These are phyloP conservation scores for Elsinoe australis DNA, from an alignment of 2,329 filamentous ascomycete species.

Conservation along the genomic window DNA sequence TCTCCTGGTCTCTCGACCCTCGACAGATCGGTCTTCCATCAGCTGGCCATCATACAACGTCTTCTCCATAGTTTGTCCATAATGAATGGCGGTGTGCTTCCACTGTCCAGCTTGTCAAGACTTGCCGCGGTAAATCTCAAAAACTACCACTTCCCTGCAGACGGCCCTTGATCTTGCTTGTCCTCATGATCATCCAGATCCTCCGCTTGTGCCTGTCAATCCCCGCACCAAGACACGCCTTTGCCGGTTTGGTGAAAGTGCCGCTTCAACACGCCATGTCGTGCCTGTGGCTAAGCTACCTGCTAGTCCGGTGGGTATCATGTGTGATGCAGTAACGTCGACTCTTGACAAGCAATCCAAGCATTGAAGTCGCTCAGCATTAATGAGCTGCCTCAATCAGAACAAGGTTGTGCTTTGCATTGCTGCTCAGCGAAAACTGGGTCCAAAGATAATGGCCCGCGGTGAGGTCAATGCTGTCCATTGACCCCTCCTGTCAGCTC, in stretches of 20 bases:
- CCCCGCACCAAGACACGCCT: conserved; percentile 12
- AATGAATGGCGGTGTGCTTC: too few species aligned
- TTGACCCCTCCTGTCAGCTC: too few species aligned
- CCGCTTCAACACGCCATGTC: too few species aligned
- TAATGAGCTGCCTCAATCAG: background rate
- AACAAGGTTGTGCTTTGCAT: conserved; percentile 7
- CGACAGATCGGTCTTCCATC: too few species aligned
- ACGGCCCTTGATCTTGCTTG: conserved; percentile 11
- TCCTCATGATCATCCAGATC: conserved; percentile 14
- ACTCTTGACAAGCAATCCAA: background rate
- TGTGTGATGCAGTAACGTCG: background rate
- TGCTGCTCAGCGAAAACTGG: conserved; percentile 8
- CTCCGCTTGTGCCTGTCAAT: conserved; percentile 13
- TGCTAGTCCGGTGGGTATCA: background rate
- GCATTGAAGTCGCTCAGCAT: too few species aligned
- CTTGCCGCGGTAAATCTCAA: conserved; percentile 3
- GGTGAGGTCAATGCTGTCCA: conserved; percentile 14
- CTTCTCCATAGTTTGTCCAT: too few species aligned
- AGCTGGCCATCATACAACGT: too few species aligned
- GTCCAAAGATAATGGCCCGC: background rate
- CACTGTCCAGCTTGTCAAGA: background rate
- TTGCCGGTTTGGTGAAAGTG: conserved; percentile 7
- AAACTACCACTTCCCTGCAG: background rate
- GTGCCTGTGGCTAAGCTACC: background rate
- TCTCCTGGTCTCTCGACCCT: too few species aligned